These are phyloP conservation scores for Suaeda aralocaspica DNA, from an alignment of 148 eudicot species.

Conservation along the genomic window DNA sequence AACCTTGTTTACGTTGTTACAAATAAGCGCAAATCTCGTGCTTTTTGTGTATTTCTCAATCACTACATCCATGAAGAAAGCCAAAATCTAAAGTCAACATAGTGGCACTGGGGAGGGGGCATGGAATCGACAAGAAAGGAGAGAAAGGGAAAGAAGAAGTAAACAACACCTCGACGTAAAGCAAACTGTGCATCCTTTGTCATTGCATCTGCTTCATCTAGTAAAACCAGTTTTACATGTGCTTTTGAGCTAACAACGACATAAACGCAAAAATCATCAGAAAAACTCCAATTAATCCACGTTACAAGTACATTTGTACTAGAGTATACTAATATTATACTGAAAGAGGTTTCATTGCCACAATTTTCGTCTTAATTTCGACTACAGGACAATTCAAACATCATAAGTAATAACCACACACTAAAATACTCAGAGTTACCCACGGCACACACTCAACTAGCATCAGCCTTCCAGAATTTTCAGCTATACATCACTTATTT, in stretches of 20 bases:
- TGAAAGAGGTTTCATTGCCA: no score
- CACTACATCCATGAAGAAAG: slow-evolving; percentile 44
- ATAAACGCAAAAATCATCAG: neutral
- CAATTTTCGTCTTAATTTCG: no score
- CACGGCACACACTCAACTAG: neutral
- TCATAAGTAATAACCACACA: no score
- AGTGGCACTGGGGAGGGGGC: neutral
- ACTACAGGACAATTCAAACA: no score
- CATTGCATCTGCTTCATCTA: slow-evolving; percentile 99
- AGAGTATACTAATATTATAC: no score
- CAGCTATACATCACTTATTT: neutral
- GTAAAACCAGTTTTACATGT: slow-evolving; percentile 77
- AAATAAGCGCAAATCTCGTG: slow-evolving; percentile 87
- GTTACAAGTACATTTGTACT: no score
- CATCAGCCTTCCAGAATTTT: neutral
- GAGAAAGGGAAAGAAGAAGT: neutral
- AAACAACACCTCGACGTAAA: slow-evolving; percentile 70
- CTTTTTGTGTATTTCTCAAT: slow-evolving; percentile 94
- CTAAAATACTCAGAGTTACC: neutral
- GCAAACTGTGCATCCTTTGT: slow-evolving; percentile 99
- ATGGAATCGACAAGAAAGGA: neutral
- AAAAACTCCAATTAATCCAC: no score
- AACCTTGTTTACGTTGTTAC: slow-evolving; percentile 93
- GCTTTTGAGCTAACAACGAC: slow-evolving; percentile 49
- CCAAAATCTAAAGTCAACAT: slow-evolving; percentile 1